A percentile compares a stretch with the other conserved stretches of the same genome.
These are phyloP conservation scores for Populus deltoides DNA, from an alignment of 345 rosid genomes.

Conservation along the genomic window DNA sequence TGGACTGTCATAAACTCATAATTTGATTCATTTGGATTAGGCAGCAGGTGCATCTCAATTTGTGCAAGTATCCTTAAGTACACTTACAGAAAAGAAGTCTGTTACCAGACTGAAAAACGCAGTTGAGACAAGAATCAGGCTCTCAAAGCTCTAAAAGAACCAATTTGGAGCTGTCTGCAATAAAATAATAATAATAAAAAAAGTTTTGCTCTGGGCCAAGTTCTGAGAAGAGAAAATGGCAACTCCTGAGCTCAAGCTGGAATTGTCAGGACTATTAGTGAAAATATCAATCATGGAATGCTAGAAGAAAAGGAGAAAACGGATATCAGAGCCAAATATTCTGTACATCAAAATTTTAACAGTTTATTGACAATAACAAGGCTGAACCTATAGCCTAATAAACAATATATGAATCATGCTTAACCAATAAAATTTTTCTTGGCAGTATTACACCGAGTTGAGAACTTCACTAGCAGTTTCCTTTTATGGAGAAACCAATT, in stretches of 20 bases:
- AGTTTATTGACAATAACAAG: background rate
- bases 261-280: background rate
- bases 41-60: no score
- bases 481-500: background rate
- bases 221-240: background rate
- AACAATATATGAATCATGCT: background rate
- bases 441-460: background rate
- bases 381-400: background rate
- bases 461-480: background rate
- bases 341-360: background rate
- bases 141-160: no score
- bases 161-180: no score
- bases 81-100: no score
- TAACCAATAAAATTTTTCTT: background rate
- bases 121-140: no score
- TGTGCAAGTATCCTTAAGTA: no score
- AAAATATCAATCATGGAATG: background rate
- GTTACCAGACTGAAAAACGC: no score
- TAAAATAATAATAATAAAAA: no score
- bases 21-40: no score
- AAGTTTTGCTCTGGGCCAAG: background rate
- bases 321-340: background rate
- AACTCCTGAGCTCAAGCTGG: background rate
- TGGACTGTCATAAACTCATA: no score
- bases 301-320: background rate